These are phyloP conservation scores for Cordia subcordata DNA, from an alignment of 257 asterid species.

Conservation along the genomic window DNA sequence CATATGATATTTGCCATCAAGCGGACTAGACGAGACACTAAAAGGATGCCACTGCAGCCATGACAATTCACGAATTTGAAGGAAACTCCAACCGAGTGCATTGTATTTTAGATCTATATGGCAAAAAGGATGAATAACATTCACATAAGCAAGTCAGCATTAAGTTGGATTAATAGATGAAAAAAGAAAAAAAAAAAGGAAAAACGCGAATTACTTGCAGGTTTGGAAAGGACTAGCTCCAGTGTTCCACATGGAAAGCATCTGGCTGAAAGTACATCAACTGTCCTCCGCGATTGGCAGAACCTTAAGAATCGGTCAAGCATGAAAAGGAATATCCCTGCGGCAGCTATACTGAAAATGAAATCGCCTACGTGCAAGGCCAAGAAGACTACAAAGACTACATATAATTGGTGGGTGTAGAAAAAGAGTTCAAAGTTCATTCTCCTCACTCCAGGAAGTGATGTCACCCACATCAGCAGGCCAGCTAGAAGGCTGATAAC, in stretches of 20 bases:
- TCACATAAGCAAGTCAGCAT: not conserved
- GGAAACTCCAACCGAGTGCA: conserved; percentile 63
- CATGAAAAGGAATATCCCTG: conserved; percentile 57
- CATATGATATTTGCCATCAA: conserved; percentile 49
- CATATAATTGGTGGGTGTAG: conserved; percentile 64
- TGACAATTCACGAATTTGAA: conserved; percentile 56
- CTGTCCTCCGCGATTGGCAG: conserved; percentile 54
- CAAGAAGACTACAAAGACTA: conserved; percentile 51
- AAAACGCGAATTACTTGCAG: not conserved
- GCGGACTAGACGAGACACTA: conserved; percentile 69
- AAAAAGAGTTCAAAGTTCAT: conserved; percentile 61
- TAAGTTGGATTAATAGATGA: not conserved
- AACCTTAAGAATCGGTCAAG: conserved; percentile 67
- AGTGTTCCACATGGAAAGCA: conserved; percentile 65
- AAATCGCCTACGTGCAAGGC: conserved; percentile 59
- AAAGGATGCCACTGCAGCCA: conserved; percentile 81
- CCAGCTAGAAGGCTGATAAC: conserved; percentile 67
- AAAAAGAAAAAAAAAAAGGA: too few relatives aligned
- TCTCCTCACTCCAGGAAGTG: conserved; percentile 68
- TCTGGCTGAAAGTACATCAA: conserved; percentile 48
- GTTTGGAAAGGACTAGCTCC: conserved; percentile 43
- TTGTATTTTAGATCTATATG: conserved; percentile 54
- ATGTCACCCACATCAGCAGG: conserved; percentile 72
- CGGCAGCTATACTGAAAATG: conserved; percentile 53
- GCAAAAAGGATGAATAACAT: conserved; percentile 2